Base-by-base conservation (phyloP, 805 yeast species). In the Saturnispora dispora region DNA sequence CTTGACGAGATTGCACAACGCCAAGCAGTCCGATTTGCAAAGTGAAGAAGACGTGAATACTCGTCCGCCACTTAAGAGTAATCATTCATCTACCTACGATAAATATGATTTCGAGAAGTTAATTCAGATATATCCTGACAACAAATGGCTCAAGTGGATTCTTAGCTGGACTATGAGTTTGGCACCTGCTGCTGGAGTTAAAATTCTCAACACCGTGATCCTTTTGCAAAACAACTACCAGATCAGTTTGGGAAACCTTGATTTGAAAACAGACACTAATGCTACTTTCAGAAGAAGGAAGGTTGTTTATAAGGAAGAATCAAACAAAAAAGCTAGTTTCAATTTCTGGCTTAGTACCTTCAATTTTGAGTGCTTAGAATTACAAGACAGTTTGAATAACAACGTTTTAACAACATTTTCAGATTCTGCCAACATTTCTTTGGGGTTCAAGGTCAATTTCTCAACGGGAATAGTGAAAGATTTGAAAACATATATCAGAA, bases 151-250 rank as follows among this genome's bases (percentile, higher is more conserved):
- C 4, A 51, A 53, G 15, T 27, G 57, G 10, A 17, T 61, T 1
- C 15, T 55, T 2, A 49, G 54, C 18, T 47, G 57, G n/a, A n/a
- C 58, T 7, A 35, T 60, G 8, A 45, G 52, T 2, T 53, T 51
- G 10, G 50, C 60, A 25, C 68, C 68, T 0, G 61, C 62, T 33
- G 22, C 55, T 3, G 56, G 58, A 2, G 17, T 66, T 4, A 48
- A 48, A 32, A 32, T 66, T 8, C 32, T 39, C n/a, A 52, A 56
- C 18, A 23, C 57, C 4, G 46, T 32, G 4, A 5, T 64, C 9
- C 6, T 45, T 1, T 30, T 52, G 20, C 45, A 48, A 6, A 22
- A 36, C 13, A 40, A 51, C 10, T 42, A 45, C n/a, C 43, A 47
- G 13, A 23, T 55, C n/a, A 28, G 35, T 2, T 30, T 40, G 7